Evolutionary conservation across 2,329 filamentous ascomycete species (phyloP).

Genomic region (Aureobasidium subglaciale): DNA sequence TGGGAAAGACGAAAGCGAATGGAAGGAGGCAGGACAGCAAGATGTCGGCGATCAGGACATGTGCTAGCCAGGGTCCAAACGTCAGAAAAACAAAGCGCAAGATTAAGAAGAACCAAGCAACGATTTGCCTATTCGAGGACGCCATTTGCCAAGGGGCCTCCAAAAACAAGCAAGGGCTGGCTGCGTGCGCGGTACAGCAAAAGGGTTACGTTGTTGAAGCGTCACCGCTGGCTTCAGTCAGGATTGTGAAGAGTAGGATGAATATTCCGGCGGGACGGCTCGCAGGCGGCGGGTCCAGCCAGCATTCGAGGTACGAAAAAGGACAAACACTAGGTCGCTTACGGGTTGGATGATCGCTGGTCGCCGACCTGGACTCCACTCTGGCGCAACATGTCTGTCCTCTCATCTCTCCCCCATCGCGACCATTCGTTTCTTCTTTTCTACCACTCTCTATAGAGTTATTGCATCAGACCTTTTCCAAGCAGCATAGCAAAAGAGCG

Average conservation of each 20-base stretch:
- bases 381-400: constrained; percentile 5
- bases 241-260: constrained; percentile 7
- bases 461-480: neutral
- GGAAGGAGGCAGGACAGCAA: constrained; percentile 31
- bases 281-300: neutral
- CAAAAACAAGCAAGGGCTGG: neutral
- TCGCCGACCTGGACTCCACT: constrained; percentile 11
- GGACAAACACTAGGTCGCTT: constrained; percentile 10
- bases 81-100: constrained; percentile 26
- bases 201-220: constrained; percentile 9
- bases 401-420: neutral
- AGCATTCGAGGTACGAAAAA: constrained; percentile 4
- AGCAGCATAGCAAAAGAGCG: neutral
- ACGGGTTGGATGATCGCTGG: neutral
- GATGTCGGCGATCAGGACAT: constrained; percentile 45
- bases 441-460: neutral
- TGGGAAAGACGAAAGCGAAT: constrained; percentile 33
- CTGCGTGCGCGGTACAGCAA: constrained; percentile 6
- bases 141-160: constrained; percentile 7
- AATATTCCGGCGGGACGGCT: constrained; percentile 9
- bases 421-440: neutral
- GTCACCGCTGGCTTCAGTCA: neutral
- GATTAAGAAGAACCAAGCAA: constrained; percentile 32
- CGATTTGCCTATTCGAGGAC: neutral
- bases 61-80: constrained; percentile 45